Evolutionary conservation across 2,329 filamentous ascomycete species (phyloP).

Genomic region (Pseudocercospora vitis): DNA sequence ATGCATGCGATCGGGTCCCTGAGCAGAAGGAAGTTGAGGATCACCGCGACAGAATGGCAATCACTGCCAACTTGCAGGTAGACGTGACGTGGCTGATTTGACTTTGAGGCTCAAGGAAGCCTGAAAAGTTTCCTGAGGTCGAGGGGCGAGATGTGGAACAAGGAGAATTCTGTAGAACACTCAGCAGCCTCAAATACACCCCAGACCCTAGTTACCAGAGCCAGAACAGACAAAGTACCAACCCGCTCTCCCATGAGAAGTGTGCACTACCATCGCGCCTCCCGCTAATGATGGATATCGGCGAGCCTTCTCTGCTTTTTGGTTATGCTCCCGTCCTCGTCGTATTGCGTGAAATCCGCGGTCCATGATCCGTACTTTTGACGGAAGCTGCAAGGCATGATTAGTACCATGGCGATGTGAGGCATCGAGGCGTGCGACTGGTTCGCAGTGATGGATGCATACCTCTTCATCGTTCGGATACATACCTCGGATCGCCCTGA

Average conservation of each 20-base stretch:
- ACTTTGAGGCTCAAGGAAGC: neutral
- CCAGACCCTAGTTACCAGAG: neutral
- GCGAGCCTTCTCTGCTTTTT: neutral
- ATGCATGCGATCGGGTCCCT: too few relatives aligned
- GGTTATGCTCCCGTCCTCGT: neutral
- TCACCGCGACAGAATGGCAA: neutral
- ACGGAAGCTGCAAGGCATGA: neutral
- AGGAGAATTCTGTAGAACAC: neutral
- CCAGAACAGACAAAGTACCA: neutral
- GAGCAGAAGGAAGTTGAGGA: too few relatives aligned
- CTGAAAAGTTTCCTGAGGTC: neutral
- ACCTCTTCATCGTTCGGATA: conserved; percentile 7
- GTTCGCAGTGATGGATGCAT: neutral
- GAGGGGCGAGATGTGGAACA: neutral
- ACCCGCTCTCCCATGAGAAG: neutral
- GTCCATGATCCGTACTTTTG: neutral
- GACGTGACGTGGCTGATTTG: neutral
- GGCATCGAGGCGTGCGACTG: neutral
- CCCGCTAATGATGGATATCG: neutral
- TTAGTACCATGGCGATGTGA: neutral
- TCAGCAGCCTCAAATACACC: neutral
- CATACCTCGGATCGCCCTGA: conserved; percentile 22
- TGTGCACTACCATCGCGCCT: neutral
- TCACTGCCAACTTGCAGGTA: neutral
- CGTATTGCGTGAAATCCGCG: neutral